Conservation (phyloP, 768 basidiomycete species). For the Melanogaster broomeanus region DNA sequence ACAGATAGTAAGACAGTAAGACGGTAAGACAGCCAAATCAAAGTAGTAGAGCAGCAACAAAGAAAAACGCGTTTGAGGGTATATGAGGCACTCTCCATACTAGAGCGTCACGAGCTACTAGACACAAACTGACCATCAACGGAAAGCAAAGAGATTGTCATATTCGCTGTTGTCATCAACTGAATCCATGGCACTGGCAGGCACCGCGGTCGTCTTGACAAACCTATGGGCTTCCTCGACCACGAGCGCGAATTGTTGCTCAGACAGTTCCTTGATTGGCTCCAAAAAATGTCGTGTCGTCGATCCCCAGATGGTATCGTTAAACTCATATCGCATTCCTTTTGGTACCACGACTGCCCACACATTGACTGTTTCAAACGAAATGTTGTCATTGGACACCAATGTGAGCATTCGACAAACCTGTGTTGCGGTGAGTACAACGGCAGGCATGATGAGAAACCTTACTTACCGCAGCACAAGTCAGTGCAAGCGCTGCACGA, state of each 20-base stretch:
- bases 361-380: neutral
- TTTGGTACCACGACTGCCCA: conserved; percentile 8
- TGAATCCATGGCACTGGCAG: neutral
- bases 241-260: conserved; percentile 4
- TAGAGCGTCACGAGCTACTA: neutral
- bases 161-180: neutral
- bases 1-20: neutral
- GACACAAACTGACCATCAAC: neutral
- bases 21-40: neutral
- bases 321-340: conserved; percentile 8
- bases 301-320: conserved; percentile 9
- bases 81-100: neutral
- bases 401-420: conserved; percentile 5
- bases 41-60: neutral
- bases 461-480: conserved; percentile 2
- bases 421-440: neutral
- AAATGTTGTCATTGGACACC: neutral
- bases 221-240: neutral
- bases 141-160: neutral
- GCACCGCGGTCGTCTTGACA: neutral
- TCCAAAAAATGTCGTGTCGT: conserved; percentile 2
- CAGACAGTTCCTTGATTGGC: conserved; percentile 4
- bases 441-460: neutral
- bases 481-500: conserved; percentile 8
- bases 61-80: too few relatives aligned